Conservation (phyloP, 2,329 filamentous ascomycete species). For the Sporothrix pallida region DNA sequence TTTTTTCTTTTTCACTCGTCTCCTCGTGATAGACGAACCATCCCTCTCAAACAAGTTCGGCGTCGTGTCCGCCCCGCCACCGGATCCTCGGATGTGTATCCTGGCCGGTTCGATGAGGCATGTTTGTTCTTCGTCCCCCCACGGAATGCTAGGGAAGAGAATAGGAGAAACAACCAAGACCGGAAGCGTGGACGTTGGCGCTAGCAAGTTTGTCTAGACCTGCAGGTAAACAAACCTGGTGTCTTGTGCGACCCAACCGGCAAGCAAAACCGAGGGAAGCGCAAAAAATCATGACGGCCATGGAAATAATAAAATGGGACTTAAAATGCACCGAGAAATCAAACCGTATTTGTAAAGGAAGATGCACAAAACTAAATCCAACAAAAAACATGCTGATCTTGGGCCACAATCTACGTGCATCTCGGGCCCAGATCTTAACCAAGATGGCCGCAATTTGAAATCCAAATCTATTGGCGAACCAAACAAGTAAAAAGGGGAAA, state of each 20-base stretch:
- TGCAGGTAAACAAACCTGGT: neutral
- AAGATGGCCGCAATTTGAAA: neutral
- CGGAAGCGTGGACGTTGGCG: neutral
- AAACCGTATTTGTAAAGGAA: too few relatives aligned
- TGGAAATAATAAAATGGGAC: neutral
- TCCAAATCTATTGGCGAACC: neutral
- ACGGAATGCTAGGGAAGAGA: neutral
- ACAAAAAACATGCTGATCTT: conserved; percentile 6
- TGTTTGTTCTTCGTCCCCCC: neutral
- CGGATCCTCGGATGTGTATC: neutral
- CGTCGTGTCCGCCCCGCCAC: neutral
- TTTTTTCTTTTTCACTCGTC: neutral
- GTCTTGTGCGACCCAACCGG: neutral
- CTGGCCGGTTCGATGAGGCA: conserved; percentile 5
- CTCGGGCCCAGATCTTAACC: neutral
- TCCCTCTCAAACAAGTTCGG: conserved; percentile 4
- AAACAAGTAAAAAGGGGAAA: neutral
- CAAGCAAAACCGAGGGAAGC: neutral
- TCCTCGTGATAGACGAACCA: neutral
- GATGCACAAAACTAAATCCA: neutral
- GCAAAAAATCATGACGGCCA: neutral
- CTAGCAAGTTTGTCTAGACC: neutral
- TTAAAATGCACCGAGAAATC: neutral
- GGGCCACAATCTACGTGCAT: neutral
- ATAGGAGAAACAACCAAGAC: neutral